Evolutionary conservation across 805 yeast genomes (phyloP).

Genomic region (Vanderwaltozyma tropicalis): DNA sequence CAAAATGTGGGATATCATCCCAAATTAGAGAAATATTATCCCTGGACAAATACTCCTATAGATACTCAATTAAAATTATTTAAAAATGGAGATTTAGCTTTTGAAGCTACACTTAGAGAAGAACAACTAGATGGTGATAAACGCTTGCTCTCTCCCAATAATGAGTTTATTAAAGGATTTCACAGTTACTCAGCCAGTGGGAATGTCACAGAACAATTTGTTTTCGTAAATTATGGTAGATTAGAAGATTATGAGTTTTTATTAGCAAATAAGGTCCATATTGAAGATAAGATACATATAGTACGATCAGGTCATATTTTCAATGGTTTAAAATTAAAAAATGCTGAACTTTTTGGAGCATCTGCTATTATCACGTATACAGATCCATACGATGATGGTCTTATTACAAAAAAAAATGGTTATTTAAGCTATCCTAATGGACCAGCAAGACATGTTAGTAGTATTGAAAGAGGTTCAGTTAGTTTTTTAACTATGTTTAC

Average conservation of each 20-base stretch:
- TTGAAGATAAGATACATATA: conserved; percentile 49
- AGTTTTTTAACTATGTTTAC: conserved; percentile 49
- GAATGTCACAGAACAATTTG: conserved; percentile 42
- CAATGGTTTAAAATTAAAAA: conserved; percentile 47
- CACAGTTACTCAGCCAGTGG: conserved; percentile 61
- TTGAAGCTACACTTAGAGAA: conserved; percentile 43
- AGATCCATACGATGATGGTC: conserved; percentile 42
- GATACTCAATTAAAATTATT: conserved; percentile 33
- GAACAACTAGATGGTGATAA: conserved; percentile 36
- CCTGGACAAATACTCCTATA: conserved; percentile 44
- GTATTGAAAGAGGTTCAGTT: conserved; percentile 54
- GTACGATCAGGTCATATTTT: conserved; percentile 41
- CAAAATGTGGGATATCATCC: conserved; percentile 43
- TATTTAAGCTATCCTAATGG: conserved; percentile 51
- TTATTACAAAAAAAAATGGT: conserved; percentile 46
- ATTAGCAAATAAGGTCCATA: conserved; percentile 31
- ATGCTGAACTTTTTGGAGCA: conserved; percentile 56
- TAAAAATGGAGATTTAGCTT: conserved; percentile 29
- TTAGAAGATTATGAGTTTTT: conserved; percentile 42
- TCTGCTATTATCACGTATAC: conserved; percentile 42
- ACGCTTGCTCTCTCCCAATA: conserved; percentile 32
- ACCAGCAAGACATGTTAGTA: conserved; percentile 51
- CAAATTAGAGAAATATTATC: conserved; percentile 43
- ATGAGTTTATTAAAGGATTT: conserved; percentile 38
- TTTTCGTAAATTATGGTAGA: conserved; percentile 54